phyloP scores from a whole-genome alignment of 1,284 basidiomycete genomes.

The Sparassis latifolia region DNA sequence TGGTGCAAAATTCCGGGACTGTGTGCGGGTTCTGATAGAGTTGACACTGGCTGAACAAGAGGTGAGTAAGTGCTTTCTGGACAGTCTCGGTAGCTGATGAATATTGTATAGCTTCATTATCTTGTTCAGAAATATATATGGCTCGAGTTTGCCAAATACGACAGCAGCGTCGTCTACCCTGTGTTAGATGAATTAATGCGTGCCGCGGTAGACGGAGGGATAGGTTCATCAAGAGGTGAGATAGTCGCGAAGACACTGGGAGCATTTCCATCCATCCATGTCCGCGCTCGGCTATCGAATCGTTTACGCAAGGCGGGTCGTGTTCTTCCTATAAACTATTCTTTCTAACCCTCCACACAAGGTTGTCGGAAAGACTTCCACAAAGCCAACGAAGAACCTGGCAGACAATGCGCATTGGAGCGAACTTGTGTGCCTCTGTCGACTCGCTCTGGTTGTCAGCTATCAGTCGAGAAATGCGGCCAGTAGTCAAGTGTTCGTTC shows the following conservation, averaged over 20 bases:
- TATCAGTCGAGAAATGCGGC: conserved; percentile 58
- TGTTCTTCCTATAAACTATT: neutral
- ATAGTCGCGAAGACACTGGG: conserved; percentile 70
- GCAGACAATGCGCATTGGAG: conserved; percentile 75
- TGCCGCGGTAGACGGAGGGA: conserved; percentile 73
- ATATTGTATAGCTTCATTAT: conserved; percentile 47
- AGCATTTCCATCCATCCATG: conserved; percentile 68
- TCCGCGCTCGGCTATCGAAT: conserved; percentile 72
- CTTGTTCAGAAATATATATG: conserved; percentile 72
- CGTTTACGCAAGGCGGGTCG: conserved; percentile 67
- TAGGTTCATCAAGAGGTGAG: conserved; percentile 72
- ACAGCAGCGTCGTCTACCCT: conserved; percentile 60
- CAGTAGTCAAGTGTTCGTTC: conserved; percentile 73
- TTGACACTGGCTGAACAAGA: conserved; percentile 66
- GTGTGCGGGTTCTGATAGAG: conserved; percentile 70
- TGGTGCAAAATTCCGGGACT: conserved; percentile 68
- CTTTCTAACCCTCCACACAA: conserved; percentile 19
- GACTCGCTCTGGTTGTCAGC: conserved; percentile 66
- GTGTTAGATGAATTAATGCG: conserved; percentile 75
- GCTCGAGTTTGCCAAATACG: conserved; percentile 66
- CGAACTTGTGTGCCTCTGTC: conserved; percentile 76
- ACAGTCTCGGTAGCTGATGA: conserved; percentile 8
- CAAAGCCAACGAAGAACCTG: conserved; percentile 54
- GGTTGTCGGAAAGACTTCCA: conserved; percentile 70
- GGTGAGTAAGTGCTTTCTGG: conserved; percentile 31